Evolutionary conservation across 2,329 filamentous ascomycete species (phyloP).

Genomic region (Sporothrix dimorphospora): DNA sequence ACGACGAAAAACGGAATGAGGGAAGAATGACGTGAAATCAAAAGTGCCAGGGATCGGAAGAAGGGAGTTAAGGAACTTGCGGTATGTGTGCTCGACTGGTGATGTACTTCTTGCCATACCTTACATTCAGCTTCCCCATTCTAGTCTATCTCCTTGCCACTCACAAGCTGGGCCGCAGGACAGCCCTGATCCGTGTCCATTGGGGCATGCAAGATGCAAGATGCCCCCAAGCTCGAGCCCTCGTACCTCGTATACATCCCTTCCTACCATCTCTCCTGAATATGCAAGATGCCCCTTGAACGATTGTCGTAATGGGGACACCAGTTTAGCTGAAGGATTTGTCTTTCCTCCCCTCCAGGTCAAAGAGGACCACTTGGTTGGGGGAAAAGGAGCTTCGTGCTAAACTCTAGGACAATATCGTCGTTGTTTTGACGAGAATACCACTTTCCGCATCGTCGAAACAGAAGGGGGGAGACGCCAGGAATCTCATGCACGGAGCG

Average conservation of each 20-base stretch:
- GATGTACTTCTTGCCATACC: conserved; percentile 7
- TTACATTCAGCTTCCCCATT: not conserved
- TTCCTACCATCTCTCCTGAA: not conserved
- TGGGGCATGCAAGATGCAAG: not conserved
- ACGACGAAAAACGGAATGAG: not conserved
- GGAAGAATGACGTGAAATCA: not conserved
- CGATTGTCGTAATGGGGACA: not conserved
- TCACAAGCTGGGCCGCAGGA: not conserved
- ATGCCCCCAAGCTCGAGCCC: not conserved
- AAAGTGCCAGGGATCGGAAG: not conserved
- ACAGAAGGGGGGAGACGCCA: not conserved
- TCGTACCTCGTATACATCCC: not conserved
- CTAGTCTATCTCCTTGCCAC: not conserved
- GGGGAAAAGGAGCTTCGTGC: not conserved
- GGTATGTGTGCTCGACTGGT: not conserved
- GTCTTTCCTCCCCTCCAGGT: not conserved
- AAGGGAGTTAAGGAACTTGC: not conserved
- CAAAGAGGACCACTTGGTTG: not conserved
- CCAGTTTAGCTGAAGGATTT: not conserved
- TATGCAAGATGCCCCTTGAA: not conserved
- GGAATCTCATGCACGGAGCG: not conserved
- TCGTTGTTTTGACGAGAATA: not conserved
- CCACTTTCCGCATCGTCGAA: not conserved
- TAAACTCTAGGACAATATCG: not conserved
- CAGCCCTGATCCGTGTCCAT: not conserved